Evolutionary conservation across 1,139 yeast genomes (phyloP), one percentile per base, ranked within the genome.

Genomic region (Yamadazyma aaseri): DNA sequence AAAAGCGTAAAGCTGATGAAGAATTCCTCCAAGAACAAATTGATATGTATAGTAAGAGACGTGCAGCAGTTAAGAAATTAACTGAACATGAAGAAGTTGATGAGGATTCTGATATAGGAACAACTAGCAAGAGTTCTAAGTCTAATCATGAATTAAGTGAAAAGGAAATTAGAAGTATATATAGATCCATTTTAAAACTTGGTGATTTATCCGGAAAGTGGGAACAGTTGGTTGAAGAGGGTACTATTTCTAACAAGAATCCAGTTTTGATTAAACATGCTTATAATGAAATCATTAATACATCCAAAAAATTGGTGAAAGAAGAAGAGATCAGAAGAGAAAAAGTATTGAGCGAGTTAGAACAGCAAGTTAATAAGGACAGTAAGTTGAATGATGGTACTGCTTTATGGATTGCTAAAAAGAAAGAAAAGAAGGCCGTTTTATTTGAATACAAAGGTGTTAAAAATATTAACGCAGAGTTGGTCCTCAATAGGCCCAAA

Each of bases 171-270:
- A 78, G 98, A 48, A 86, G 87, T 16, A 73, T 94, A 28, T 92
- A 92, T 63, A 76, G 89, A 50, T 82, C 95, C 1, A 79, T 90
- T 36, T 65, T 92, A 49, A 78, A 86, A 43, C 76, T 77, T 46
- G 99, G 99, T 40, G 92, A 87, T 51, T 67, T 92, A 36, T 65
- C 79, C 4, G 76, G 79, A n/a, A 78, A 78, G 56, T 85, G 96
- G 85, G 96, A 87, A 42, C 86, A 81, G 46, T 71, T 92, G 35
- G 86, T 89, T 43, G 87, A 84, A 40, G 97, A 92, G 52, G 97
- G 97, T 17, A 81, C 92, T 24, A 68, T 94, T 33, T 81, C 96
- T 10, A 83, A 84, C 53, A 85, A 90, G 52, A 83, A 86, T 44
- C 89, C 95, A 0, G 92, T 82, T n/a, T 70, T 83, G 35, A 78